Conservation (phyloP, 257 asterid genomes). For the Hygrophila difformis region DNA sequence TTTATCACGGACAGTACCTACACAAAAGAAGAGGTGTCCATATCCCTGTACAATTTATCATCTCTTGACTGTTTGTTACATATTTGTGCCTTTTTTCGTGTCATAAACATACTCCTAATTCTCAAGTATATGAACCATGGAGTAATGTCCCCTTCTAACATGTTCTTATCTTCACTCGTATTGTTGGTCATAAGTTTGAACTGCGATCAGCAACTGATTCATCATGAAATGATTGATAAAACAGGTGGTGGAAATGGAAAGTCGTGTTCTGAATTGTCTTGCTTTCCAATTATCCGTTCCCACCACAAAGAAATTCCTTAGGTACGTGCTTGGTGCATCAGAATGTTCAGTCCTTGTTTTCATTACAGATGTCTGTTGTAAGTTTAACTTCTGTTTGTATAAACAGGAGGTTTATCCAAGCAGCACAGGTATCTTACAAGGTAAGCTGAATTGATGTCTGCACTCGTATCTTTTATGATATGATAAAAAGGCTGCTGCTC, state of each 20-base stretch:
- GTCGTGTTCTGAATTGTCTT: constrained; percentile 52
- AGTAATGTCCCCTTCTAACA: too few species aligned
- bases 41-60: too few species aligned
- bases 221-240: constrained; percentile 7
- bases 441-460: too few species aligned
- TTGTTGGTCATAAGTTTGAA: background rate
- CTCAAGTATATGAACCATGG: too few species aligned
- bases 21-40: constrained; percentile 71
- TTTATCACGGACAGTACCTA: constrained; percentile 90
- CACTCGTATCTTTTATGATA: constrained; percentile 73
- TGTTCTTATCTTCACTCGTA: too few species aligned
- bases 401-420: constrained; percentile 93
- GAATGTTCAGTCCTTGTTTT: background rate
- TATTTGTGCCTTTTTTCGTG: too few species aligned
- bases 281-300: constrained; percentile 77
- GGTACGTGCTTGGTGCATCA: constrained; percentile 32
- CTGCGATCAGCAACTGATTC: constrained; percentile 5
- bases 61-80: constrained; percentile 1
- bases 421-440: too few species aligned
- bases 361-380: constrained; percentile 7
- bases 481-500: constrained; percentile 20
- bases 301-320: constrained; percentile 86
- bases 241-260: constrained; percentile 87
- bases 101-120: background rate
- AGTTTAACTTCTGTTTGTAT: constrained; percentile 14